phyloP scores from a whole-genome alignment of 331 rosid species.

The Quercus lobata region DNA sequence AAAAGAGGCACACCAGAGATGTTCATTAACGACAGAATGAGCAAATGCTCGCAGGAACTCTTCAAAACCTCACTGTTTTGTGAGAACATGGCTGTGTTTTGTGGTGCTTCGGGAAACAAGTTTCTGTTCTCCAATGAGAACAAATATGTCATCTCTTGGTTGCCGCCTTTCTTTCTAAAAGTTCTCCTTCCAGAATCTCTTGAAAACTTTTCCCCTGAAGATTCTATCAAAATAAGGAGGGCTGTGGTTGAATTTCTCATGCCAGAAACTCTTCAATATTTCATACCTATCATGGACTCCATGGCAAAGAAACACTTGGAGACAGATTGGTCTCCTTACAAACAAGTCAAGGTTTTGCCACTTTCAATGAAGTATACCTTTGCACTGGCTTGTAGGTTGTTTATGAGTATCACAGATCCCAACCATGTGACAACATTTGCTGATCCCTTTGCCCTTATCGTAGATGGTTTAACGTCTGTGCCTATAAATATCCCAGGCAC shows the following conservation, averaged over 20 bases:
- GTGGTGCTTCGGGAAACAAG: neutral
- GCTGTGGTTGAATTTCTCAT: too few species aligned
- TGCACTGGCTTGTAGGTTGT: neutral
- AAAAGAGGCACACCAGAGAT: neutral
- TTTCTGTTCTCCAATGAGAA: neutral
- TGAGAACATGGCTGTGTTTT: neutral
- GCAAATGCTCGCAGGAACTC: neutral
- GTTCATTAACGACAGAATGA: neutral
- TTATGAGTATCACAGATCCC: neutral
- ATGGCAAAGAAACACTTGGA: neutral
- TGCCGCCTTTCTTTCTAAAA: neutral
- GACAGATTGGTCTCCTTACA: neutral
- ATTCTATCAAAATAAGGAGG: neutral
- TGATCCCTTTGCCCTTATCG: neutral
- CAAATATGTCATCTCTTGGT: neutral
- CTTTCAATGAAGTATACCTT: neutral
- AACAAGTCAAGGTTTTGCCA: neutral
- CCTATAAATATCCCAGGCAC: conserved; percentile 28
- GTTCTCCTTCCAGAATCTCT: neutral
- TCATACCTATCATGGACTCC: neutral
- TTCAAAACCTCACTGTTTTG: neutral
- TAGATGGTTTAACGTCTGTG: neutral
- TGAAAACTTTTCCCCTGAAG: neutral
- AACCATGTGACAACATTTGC: neutral
- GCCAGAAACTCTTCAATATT: neutral